These are phyloP conservation scores for Entophlyctis luteolus DNA, from an alignment of 192 early-diverging fungal genomes.

Conservation along the genomic window DNA sequence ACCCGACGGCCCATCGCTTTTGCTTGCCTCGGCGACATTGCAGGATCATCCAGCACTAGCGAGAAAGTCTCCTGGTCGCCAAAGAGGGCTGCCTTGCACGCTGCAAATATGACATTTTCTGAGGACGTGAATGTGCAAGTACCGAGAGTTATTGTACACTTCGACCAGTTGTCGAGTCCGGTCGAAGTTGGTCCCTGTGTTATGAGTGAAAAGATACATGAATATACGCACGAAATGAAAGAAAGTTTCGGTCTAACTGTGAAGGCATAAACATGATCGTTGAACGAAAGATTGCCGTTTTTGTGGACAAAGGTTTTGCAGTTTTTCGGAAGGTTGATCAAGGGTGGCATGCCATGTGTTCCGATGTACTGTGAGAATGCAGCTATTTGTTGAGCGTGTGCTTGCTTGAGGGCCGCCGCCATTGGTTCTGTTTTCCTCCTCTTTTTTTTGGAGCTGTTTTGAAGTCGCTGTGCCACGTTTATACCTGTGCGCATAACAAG, in stretches of 20 bases:
- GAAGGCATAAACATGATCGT: not conserved
- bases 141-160: not conserved
- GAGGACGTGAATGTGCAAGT: not conserved
- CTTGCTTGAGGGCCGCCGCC: too few relatives aligned
- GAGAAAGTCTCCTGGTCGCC: not conserved
- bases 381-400: too few relatives aligned
- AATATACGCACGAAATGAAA: not conserved
- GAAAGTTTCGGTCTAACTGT: not conserved
- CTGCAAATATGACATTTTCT: constrained; percentile 8
- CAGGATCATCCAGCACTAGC: not conserved
- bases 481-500: too few relatives aligned
- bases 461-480: too few relatives aligned
- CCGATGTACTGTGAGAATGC: too few relatives aligned
- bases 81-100: constrained; percentile 6
- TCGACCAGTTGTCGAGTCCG: constrained; percentile 1
- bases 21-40: not conserved
- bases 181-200: not conserved
- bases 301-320: too few relatives aligned
- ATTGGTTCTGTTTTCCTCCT: too few relatives aligned
- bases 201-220: too few relatives aligned
- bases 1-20: not conserved
- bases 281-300: too few relatives aligned
- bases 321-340: too few relatives aligned
- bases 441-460: too few relatives aligned
- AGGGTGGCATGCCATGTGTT: too few relatives aligned